Evolutionary conservation across 2,329 filamentous ascomycete species (phyloP), one percentile per base, ranked within the genome.

Genomic region (Aureobasidium vineae): DNA sequence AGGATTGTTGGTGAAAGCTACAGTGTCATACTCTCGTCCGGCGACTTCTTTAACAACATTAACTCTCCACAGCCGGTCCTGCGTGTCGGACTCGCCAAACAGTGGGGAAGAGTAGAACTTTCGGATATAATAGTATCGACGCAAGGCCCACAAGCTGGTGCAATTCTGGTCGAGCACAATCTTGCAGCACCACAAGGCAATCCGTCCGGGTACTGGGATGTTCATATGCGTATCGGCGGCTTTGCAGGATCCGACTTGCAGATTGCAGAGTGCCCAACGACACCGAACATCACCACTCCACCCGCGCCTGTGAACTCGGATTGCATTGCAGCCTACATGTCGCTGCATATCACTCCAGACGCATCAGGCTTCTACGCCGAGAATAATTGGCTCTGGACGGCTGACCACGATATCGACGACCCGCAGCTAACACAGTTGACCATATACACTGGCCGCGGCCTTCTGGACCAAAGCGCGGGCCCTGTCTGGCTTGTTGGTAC

Each of bases 1-100:
- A 84, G 81, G 69, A 85, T 90, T 66, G 81, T 87, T 2, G 88
- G 88, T 16, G 86, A 90, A 70, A 81, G 80, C 2, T 82, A 83
- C 70, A 80, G 82, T 1, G 80, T 86, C 75, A 82, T 87, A 69
- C 80, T 84, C 64, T 87, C 83, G 0, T 81, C 80, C 8, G 88
- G 88, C 0, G 61, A 71, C 5, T 82, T 78, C 53, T 87, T 83
- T 73, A 77, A 72, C 63, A 75, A 81, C 65, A 73, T 75, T 0
- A 74, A 68, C 50, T 76, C 76, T 43, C 85, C 85, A 0, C 75
- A 76, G 50, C 77, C 83, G 1, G 76, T 87, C 23, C 74, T 86
- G 13, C 75, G 79, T 70, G 79, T 88, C 3, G 86, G 85, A 15
- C 76, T 78, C 2, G 67, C 77, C 0, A 82, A 81, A 5, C 80